phyloP scores from a whole-genome alignment of 257 asterid species.

The Paraleonurus japonicus region DNA sequence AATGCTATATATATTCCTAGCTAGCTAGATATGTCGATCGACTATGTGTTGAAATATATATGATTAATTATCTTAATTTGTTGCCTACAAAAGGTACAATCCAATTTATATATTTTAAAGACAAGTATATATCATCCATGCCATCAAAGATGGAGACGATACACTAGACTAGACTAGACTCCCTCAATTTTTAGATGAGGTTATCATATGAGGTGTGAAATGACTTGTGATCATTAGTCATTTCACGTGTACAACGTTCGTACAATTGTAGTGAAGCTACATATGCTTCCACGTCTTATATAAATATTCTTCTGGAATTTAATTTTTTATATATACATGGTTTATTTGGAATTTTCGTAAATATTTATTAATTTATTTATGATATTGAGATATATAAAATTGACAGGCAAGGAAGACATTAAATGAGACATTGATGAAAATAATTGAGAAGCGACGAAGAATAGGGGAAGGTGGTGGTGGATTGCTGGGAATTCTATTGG shows the following conservation, averaged over 20 bases:
- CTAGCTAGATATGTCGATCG: too few relatives aligned
- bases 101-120: too few relatives aligned
- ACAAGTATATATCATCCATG: too few relatives aligned
- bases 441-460: conserved; percentile 52
- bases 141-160: too few relatives aligned
- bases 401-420: conserved; percentile 55
- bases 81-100: too few relatives aligned
- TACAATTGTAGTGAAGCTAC: background rate
- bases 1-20: too few relatives aligned
- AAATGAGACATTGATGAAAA: conserved; percentile 36
- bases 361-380: background rate
- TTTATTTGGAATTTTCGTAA: background rate
- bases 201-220: background rate
- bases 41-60: background rate
- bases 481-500: conserved; percentile 45
- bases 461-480: conserved; percentile 35
- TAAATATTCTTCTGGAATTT: background rate
- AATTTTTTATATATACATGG: background rate
- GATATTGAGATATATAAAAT: background rate
- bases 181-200: background rate
- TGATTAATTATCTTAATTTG: too few relatives aligned
- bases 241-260: background rate
- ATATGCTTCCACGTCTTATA: conserved; percentile 13
- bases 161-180: too few relatives aligned
- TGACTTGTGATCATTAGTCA: background rate